phyloP scores from a whole-genome alignment of 1,139 yeast species.

The Saccharomyces hybrid region DNA sequence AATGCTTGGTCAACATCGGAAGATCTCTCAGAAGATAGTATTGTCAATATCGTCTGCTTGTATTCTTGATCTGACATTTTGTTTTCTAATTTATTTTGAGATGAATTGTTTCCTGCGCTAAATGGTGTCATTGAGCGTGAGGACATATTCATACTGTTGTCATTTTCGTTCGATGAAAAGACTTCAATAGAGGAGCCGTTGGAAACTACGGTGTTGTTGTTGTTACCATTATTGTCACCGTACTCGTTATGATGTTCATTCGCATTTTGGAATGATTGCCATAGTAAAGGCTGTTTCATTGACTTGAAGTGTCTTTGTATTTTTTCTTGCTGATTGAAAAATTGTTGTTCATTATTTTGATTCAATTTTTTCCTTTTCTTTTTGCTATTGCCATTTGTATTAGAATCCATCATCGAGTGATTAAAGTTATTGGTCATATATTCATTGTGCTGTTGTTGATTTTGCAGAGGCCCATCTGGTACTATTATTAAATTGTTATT shows the following conservation, averaged over 20 bases:
- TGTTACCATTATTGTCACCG: conserved; percentile 6
- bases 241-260: neutral
- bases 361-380: conserved; percentile 3
- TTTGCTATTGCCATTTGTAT: neutral
- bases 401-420: neutral
- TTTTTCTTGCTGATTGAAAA: conserved; percentile 11
- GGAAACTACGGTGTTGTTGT: neutral
- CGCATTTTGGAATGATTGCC: neutral
- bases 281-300: conserved; percentile 14
- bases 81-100: neutral
- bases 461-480: conserved; percentile 1
- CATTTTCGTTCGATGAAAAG: conserved; percentile 33
- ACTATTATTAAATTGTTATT: conserved; percentile 7
- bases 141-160: conserved; percentile 34
- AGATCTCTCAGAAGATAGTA: conserved; percentile 52
- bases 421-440: neutral
- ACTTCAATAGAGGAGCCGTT: conserved; percentile 3
- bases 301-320: conserved; percentile 17
- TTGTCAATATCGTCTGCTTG: conserved; percentile 28
- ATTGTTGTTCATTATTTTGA: neutral
- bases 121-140: conserved; percentile 28
- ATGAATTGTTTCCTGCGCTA: neutral
- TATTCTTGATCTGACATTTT: conserved; percentile 19
- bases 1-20: conserved; percentile 68
- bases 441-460: neutral